Evolutionary conservation across 805 yeast species (phyloP).

Genomic region (Barnettozyma pratensis): DNA sequence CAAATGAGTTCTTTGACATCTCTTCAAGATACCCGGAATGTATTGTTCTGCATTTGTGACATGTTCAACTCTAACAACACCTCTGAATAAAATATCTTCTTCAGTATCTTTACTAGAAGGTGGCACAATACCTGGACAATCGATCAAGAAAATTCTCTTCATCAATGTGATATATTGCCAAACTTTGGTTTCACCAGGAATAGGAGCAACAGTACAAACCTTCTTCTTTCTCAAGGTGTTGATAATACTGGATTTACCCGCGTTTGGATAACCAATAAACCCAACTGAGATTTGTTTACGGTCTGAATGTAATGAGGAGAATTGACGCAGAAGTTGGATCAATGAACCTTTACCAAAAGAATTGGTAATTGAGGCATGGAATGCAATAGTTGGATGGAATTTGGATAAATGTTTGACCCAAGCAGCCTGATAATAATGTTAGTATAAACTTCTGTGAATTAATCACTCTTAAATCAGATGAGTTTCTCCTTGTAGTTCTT

Average conservation of each 20-base stretch:
- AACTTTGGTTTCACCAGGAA: slow-evolving; percentile 98
- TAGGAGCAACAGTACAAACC: slow-evolving; percentile 96
- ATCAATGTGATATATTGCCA: slow-evolving; percentile 98
- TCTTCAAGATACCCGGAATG: slow-evolving; percentile 77
- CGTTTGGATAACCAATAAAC: slow-evolving; percentile 94
- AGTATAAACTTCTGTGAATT: slow-evolving; percentile 9
- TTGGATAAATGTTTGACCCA: slow-evolving; percentile 95
- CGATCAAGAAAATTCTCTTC: slow-evolving; percentile 93
- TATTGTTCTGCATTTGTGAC: slow-evolving; percentile 94
- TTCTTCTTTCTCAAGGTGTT: slow-evolving; percentile 91
- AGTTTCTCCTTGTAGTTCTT: too few species aligned
- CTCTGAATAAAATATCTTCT: slow-evolving; percentile 88
- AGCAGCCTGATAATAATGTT: slow-evolving; percentile 65
- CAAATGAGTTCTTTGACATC: slow-evolving; percentile 84
- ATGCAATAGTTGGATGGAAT: slow-evolving; percentile 90
- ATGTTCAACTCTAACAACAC: slow-evolving; percentile 98
- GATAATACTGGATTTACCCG: slow-evolving; percentile 96
- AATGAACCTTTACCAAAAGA: slow-evolving; percentile 97
- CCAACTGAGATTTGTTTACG: slow-evolving; percentile 97
- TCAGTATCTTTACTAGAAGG: slow-evolving; percentile 87
- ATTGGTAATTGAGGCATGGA: slow-evolving; percentile 95
- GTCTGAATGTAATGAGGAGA: slow-evolving; percentile 83
- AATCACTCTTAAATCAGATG: background rate
- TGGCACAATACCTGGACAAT: slow-evolving; percentile 99
- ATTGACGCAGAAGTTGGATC: slow-evolving; percentile 90